Evolutionary conservation across 495 filamentous ascomycete genomes (phyloP), one percentile per base, ranked within the genome.

Genomic region (Lepidopterella palustris): DNA sequence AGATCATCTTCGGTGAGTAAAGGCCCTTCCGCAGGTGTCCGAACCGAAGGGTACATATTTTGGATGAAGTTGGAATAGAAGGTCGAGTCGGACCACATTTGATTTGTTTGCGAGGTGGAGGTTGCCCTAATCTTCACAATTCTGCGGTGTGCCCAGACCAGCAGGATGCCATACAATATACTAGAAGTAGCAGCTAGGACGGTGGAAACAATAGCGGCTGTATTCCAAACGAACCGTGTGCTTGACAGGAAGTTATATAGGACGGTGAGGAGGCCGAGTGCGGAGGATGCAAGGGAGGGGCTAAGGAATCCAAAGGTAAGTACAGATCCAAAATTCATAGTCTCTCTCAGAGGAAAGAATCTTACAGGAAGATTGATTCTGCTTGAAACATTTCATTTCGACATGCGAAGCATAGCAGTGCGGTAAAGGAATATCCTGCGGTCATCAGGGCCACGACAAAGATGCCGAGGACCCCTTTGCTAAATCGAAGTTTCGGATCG

Each of bases 161-260:
- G 59, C 3, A 75, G 72, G 15, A 59, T 58, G 55, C 50, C 64
- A 58, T 73, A 75, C 8, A 70, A 49, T 49, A 72, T 29, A 10
- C 68, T 70, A n/a, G 59, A 64, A 32, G 62, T 31, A n/a, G 60
- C 40, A 47, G 70, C 51, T 20, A 69, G 64, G 23, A 68, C 63
- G 23, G 64, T 67, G 48, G 60, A 35, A 13, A 68, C 59, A 23
- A 70, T 62, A 31, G 71, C 68, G 21, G 64, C 70, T 5, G 63
- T 65, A 27, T 51, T 63, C 67, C 67, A 75, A 1, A 18, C 45
- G 58, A 64, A 69, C 50, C 63, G 48, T 24, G 45, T 40, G 57
- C 63, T 68, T 32, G 67, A 68, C 24, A 71, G 52, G 66, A 75
- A 73, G 60, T 65, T 63, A 66, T 75, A 75, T 57, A 72, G 61